These are phyloP conservation scores for Penicillium sp. DNA, from an alignment of 2,329 filamentous ascomycete genomes.

Conservation along the genomic window DNA sequence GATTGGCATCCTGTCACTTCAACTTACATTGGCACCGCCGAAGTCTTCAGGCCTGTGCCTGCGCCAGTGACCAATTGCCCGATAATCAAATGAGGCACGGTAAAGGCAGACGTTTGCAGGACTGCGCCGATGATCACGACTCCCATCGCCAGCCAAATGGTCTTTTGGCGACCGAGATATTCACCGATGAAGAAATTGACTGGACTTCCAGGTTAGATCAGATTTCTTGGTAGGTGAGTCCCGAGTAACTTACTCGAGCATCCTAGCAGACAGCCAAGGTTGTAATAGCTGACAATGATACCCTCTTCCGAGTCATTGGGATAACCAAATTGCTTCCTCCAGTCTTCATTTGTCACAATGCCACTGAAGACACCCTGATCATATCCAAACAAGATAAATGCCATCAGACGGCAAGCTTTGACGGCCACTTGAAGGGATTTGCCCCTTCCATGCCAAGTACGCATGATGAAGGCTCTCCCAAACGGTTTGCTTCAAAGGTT, in stretches of 20 bases:
- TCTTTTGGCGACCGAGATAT: background rate
- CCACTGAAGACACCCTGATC: constrained; percentile 32
- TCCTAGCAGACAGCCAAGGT: constrained; percentile 20
- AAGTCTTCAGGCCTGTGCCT: constrained; percentile 9
- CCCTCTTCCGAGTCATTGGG: constrained; percentile 9
- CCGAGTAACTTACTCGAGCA: constrained; percentile 2
- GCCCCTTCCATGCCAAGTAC: background rate
- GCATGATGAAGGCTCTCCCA: background rate
- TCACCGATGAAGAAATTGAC: background rate
- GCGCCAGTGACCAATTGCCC: constrained; percentile 14
- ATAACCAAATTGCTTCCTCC: constrained; percentile 12
- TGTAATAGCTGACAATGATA: constrained; percentile 16
- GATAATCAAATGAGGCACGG: constrained; percentile 14
- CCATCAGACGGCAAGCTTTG: background rate
- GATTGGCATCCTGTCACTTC: background rate
- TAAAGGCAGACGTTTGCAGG: constrained; percentile 12
- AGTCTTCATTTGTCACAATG: constrained; percentile 15
- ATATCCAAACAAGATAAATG: constrained; percentile 26
- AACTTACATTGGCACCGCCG: background rate
- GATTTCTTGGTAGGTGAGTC: background rate
- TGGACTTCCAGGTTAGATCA: background rate
- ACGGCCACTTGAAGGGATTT: background rate
- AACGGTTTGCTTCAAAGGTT: background rate
- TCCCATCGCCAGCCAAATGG: background rate
- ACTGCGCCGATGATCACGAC: constrained; percentile 6